Base-by-base conservation (phyloP, 352 stramenopile genomes). In the Globisporangium cederbergense region DNA sequence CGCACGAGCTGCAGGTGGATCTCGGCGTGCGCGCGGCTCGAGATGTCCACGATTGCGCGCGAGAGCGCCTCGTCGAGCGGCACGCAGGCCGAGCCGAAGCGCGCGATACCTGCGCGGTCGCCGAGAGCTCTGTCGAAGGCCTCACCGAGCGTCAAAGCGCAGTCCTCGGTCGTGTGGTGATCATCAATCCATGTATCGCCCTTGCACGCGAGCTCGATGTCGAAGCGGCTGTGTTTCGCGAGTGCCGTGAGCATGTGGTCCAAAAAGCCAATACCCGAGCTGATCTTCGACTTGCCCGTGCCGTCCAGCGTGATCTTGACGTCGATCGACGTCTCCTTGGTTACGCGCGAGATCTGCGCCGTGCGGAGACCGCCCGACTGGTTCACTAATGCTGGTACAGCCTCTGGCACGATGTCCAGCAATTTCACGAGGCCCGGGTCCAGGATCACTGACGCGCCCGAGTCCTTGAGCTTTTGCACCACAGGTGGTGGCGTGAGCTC, bases 151-250 rank as follows among this genome's bases (percentile, higher is more conserved):
- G 92, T 94, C 68, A 99, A 88, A 30, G 88, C 86, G 43, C 97
- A 97, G 82, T 99, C 96, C 74, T 99, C 96, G 16, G 88, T 95
- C 46, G 93, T 98, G 76, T 99, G 96, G 71, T 99, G 96, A 79
- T 99, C 96, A 73, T 99, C 96, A 47, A 99, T 97, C 86, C 90
- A 98, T 40, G 91, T 90, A 74, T 99, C 96, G 60, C 96, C 96
- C 57, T 95, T 89, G 73, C 90, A 98, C 36, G 81, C 72, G 7
- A 98, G 82, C 54, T 90, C 74, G 10, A 98, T 61, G 64, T 98
- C 90, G 56, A 97, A 93, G 36, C 90, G 85, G 59, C 83, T 94
- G 72, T 98, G 91, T 77, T 98, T 90, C 30, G 90, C 81, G 11
- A 98, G 66, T 25, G 82, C 79, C 18, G 78, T 90, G 53, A 97